Evolutionary conservation across 2,329 filamentous ascomycete genomes (phyloP).

Genomic region (Metarhizium robertsii): DNA sequence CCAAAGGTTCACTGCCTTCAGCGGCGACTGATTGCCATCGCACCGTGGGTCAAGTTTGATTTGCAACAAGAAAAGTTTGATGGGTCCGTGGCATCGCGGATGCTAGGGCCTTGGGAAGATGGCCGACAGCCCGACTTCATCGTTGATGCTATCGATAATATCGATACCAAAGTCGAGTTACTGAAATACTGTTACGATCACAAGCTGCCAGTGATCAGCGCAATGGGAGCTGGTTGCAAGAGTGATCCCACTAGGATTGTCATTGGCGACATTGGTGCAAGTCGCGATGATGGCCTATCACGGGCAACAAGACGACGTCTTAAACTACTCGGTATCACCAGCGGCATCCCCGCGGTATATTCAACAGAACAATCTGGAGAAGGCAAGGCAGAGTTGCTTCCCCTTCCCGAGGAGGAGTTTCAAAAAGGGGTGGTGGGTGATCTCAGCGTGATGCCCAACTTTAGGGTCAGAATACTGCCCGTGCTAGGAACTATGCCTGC

Average conservation of each 20-base stretch:
- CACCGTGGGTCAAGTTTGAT: conserved; percentile 89
- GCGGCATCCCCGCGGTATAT: conserved; percentile 85
- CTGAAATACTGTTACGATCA: conserved; percentile 79
- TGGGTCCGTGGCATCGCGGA: conserved; percentile 49
- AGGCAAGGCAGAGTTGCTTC: conserved; percentile 83
- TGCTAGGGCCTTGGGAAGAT: conserved; percentile 59
- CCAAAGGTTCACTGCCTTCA: conserved; percentile 83
- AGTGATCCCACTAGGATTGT: conserved; percentile 74
- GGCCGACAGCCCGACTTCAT: conserved; percentile 70
- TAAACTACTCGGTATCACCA: conserved; percentile 67
- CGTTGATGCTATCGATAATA: conserved; percentile 98
- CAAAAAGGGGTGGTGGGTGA: conserved; percentile 84
- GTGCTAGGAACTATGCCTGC: conserved; percentile 96
- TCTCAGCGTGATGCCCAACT: conserved; percentile 81
- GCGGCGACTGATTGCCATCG: conserved; percentile 71
- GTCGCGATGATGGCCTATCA: conserved; percentile 81
- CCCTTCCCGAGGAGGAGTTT: conserved; percentile 81
- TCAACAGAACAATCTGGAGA: conserved; percentile 84
- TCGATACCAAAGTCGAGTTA: conserved; percentile 88
- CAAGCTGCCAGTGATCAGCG: conserved; percentile 74
- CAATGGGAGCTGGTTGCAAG: conserved; percentile 96
- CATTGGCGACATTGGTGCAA: conserved; percentile 83
- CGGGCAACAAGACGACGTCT: conserved; percentile 72
- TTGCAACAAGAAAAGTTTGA: conserved; percentile 77
- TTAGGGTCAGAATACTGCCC: conserved; percentile 87